Conservation (phyloP, 179 eudicot species). For the Spinacia oleracea region DNA sequence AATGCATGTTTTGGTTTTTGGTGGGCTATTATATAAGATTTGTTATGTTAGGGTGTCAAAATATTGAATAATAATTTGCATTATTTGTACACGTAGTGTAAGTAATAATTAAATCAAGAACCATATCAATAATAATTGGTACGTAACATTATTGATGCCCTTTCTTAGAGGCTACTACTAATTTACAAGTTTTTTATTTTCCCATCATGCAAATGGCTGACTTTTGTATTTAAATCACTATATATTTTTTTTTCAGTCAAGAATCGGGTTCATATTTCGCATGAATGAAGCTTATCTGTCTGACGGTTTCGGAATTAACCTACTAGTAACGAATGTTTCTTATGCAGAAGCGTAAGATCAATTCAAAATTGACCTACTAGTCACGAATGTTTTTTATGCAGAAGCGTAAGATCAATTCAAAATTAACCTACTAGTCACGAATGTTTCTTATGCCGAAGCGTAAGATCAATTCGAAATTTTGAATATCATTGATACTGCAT, state of each 20-base stretch:
- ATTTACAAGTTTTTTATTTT: background rate
- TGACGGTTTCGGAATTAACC: too few relatives aligned
- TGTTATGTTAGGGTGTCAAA: conserved; percentile 17
- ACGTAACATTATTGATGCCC: conserved; percentile 18
- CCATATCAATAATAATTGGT: background rate
- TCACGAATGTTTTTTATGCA: too few relatives aligned
- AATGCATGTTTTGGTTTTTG: conserved; percentile 1
- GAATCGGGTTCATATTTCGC: background rate
- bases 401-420: too few relatives aligned
- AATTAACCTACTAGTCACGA: too few relatives aligned
- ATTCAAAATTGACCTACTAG: too few relatives aligned
- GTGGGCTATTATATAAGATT: conserved; percentile 19
- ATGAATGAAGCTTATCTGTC: too few relatives aligned
- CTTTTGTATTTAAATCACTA: conserved; percentile 9
- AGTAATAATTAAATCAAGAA: background rate
- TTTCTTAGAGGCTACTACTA: conserved; percentile 25
- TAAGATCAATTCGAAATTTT: too few relatives aligned
- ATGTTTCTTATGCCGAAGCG: too few relatives aligned
- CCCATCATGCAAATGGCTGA: conserved; percentile 26
- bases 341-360: too few relatives aligned
- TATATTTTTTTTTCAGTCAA: background rate
- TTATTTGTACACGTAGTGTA: conserved; percentile 36
- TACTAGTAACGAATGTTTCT: too few relatives aligned
- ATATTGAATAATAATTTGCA: background rate
- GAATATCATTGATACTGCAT: too few relatives aligned